Percentiles rank a stretch among this genome's conserved stretches.
Conservation (phyloP, 2,329 filamentous ascomycete genomes). For the Rutstroemia sydowiana region DNA sequence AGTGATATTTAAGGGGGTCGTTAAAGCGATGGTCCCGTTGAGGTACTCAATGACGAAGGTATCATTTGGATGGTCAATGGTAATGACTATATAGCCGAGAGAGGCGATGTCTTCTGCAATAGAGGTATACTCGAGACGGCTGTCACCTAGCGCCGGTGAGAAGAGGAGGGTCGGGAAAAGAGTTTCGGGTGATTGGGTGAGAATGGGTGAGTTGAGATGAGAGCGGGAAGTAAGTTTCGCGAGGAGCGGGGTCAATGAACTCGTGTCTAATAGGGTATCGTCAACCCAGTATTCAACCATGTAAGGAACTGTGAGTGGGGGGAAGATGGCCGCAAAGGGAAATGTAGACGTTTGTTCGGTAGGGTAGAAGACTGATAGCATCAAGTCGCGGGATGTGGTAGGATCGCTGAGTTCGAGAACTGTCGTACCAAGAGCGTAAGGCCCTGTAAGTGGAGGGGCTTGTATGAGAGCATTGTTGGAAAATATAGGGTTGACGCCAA, state of each 20-base stretch:
- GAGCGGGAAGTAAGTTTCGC: neutral
- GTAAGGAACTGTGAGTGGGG: neutral
- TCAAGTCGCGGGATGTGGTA: conserved; percentile 3
- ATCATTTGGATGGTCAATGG: conserved; percentile 33
- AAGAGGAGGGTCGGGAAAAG: conserved; percentile 29
- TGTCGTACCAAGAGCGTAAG: conserved; percentile 4
- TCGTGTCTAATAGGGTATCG: neutral
- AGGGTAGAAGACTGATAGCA: conserved; percentile 11
- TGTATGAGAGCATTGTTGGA: neutral
- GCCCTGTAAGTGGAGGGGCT: neutral
- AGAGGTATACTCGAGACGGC: conserved; percentile 28
- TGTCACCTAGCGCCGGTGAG: conserved; percentile 26
- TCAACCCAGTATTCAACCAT: neutral
- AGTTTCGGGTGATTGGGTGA: neutral
- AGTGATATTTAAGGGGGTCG: conserved; percentile 13
- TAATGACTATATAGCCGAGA: conserved; percentile 30
- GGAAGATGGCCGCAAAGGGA: neutral
- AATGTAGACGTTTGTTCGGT: neutral
- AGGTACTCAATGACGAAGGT: conserved; percentile 30
- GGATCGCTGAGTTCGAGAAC: conserved; percentile 1
- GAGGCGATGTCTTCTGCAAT: conserved; percentile 30
- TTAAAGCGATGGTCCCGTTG: conserved; percentile 15
- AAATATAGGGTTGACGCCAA: neutral
- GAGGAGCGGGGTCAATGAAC: conserved; percentile 1
- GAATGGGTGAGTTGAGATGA: neutral